Evolutionary conservation across 2,329 filamentous ascomycete genomes (phyloP).

Genomic region (Gnomoniopsis sp.): DNA sequence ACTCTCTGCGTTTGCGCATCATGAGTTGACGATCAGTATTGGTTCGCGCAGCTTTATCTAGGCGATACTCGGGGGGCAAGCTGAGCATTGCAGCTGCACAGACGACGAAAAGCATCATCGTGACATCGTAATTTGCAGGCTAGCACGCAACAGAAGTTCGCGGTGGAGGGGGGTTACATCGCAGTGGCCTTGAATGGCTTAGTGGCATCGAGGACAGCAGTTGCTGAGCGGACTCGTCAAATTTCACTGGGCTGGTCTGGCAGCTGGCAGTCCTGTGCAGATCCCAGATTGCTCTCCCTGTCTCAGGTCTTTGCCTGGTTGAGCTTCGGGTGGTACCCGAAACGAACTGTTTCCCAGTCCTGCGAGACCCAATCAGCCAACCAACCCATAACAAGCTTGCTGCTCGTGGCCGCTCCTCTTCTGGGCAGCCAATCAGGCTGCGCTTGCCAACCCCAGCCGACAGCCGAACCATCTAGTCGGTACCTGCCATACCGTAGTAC

Average conservation of each 20-base stretch:
- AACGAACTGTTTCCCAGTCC: not conserved
- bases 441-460: too few relatives aligned
- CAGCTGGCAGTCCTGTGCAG: not conserved
- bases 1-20: too few relatives aligned
- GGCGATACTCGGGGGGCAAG: not conserved
- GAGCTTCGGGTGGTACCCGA: not conserved
- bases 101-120: not conserved
- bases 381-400: not conserved
- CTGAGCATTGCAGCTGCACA: not conserved
- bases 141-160: not conserved
- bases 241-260: not conserved
- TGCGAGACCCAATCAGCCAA: not conserved
- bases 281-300: not conserved
- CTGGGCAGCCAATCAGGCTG: too few relatives aligned
- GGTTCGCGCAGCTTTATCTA: not conserved
- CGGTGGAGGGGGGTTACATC: too few relatives aligned
- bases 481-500: too few relatives aligned
- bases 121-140: not conserved
- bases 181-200: too few relatives aligned
- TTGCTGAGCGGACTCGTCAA: not conserved
- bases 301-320: not conserved
- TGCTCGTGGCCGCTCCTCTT: too few relatives aligned
- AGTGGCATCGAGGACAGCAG: too few relatives aligned
- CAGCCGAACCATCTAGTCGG: too few relatives aligned
- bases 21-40: too few relatives aligned